Base-by-base conservation (phyloP, 768 basidiomycete species). In the Xerocomellus amylosporus region DNA sequence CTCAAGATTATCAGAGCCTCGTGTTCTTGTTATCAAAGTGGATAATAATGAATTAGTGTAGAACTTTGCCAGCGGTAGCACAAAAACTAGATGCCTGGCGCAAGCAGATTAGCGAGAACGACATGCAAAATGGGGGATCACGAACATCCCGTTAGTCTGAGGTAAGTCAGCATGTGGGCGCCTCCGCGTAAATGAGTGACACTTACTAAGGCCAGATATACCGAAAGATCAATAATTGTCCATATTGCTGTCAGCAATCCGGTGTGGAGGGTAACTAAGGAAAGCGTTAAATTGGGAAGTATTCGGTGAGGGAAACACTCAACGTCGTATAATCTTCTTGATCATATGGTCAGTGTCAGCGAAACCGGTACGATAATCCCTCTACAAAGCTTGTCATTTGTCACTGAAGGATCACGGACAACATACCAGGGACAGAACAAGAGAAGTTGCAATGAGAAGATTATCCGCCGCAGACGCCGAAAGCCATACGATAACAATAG, bases 401-500 rank as follows among this genome's bases (percentile, higher is more conserved):
- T 22, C 6, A 36, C 28, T 8, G 9, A 30, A 30, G 15, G n/a
- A 24, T 31, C 47, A 17, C 2, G 22, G 17, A 45, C 20, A 31
- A 63, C 74, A 20, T 55, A 79, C 81, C 65, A 83, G 62, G 36
- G 71, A 74, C 45, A 69, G 59, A 8, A 76, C 75, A 7, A 83
- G 70, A 2, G 72, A 56, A 0, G 63, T 51, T 1, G 82, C 77
- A 46, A 84, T 83, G 10, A 80, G 56, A 8, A 77, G 58, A 60
- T 83, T 83, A 12, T 75, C 74, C 12, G 73, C 64, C 6, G 75
- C 76, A 13, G 79, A 73, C 0, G 75, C 62, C 17, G 73, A 59
- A 30, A 83, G 74, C 81, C 82, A 83, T 9, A 69, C 36, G 33
- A 70, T 68, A 41, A 66, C 69, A 39, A 71, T 51, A 13, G 59